phyloP scores from a whole-genome alignment of 2,329 filamentous ascomycete species.

The Boeremia exigua region DNA sequence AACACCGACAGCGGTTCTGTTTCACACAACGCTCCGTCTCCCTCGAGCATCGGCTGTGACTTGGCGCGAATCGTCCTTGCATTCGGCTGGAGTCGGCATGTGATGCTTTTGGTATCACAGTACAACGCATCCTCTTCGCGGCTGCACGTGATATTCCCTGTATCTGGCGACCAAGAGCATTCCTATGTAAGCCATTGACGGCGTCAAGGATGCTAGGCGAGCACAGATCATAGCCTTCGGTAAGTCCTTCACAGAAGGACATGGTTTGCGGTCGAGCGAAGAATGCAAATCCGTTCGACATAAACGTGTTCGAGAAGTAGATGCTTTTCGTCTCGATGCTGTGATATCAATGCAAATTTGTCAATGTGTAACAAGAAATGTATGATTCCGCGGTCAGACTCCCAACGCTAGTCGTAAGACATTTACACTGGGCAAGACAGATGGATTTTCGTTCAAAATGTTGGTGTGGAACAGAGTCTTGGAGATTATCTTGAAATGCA shows the following conservation, averaged over 20 bases:
- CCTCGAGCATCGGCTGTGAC: slow-evolving; percentile 23
- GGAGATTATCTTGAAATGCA: too few species aligned
- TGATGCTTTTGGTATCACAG: slow-evolving; percentile 31
- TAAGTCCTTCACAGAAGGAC: neutral
- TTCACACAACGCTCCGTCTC: slow-evolving; percentile 26
- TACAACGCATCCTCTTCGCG: slow-evolving; percentile 21
- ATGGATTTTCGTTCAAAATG: too few species aligned
- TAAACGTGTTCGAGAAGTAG: neutral
- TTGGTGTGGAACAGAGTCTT: too few species aligned
- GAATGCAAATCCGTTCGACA: slow-evolving; percentile 9
- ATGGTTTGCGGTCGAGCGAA: slow-evolving; percentile 8
- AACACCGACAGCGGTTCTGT: slow-evolving; percentile 35
- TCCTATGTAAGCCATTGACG: slow-evolving; percentile 39
- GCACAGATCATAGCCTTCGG: slow-evolving; percentile 10
- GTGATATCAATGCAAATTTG: neutral
- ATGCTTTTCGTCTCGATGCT: neutral
- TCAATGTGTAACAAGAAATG: neutral
- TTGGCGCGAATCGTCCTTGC: slow-evolving; percentile 35
- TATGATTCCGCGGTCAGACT: neutral
- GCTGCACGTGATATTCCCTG: slow-evolving; percentile 25
- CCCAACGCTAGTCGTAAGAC: neutral
- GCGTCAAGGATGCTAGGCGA: slow-evolving; percentile 11
- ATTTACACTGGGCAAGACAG: neutral
- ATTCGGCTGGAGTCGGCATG: slow-evolving; percentile 26
- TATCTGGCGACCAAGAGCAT: slow-evolving; percentile 22